Base-by-base conservation (phyloP, 805 yeast genomes). In the Grigorovia jiainica region DNA sequence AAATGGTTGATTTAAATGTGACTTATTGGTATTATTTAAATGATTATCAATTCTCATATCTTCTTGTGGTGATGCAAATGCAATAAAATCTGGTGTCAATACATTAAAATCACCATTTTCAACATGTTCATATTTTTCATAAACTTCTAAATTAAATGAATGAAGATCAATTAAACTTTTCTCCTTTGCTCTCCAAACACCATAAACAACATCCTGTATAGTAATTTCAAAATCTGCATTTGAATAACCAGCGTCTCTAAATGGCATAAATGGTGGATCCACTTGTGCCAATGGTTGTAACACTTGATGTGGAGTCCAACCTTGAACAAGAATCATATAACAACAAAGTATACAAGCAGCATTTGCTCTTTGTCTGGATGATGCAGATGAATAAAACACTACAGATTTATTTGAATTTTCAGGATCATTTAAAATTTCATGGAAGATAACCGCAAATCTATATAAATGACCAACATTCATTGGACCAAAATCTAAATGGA, bases 261-360 rank as follows among this genome's bases (percentile, higher is more conserved):
- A 92, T 1, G 89, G 83, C 82, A 84, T 89, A 50, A 90, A 81
- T 6, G 97, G 97, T 2, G 95, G 95, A 39, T 83, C 87, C 5
- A 80, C 76, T 61, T 92, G 97, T 1, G 92, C 78, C 41, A 92
- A 75, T 1, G 98, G 98, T 46, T 95, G 97, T 48, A 92, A 65
- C 0, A 89, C 98, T 62, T 92, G 92, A 63, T 92, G 98, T 0
- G 98, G 98, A 1, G 97, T 87, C 98, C 98, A 92, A 11, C 87
- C 81, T 60, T 92, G 98, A 15, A 92, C 90, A 42, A 92, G 65
- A 1, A 92, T 75, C 97, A 92, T 87, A 64, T 92, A 92, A 55
- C 97, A 87, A 49, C 95, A 86, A 40, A 92, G 68, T 47, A 92
- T 69, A 62, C 97, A 87, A 4, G 97, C 97, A 15, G 97, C 94